A percentile compares a stretch with the other conserved stretches of the same genome.
Evolutionary conservation across 2,329 filamentous ascomycete species (phyloP).

Genomic region (Lachnum nothofagi): DNA sequence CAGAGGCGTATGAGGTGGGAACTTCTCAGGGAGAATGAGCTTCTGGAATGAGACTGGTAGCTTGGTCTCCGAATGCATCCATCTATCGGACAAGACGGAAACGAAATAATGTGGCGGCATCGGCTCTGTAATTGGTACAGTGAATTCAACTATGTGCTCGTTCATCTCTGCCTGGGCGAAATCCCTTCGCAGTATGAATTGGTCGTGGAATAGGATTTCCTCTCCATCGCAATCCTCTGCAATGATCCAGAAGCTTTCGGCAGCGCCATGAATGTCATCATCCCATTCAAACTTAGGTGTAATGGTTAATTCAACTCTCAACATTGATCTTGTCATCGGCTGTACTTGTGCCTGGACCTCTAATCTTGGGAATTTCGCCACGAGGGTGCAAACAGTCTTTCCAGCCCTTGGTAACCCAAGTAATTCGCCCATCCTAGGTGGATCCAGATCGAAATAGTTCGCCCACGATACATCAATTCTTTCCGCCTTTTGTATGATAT

Average conservation of each 20-base stretch:
- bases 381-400: constrained; percentile 74
- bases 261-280: constrained; percentile 75
- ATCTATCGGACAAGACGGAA: constrained; percentile 86
- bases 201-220: constrained; percentile 90
- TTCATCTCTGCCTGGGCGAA: constrained; percentile 82
- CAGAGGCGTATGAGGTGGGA: constrained; percentile 87
- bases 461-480: constrained; percentile 90
- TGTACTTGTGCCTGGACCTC: constrained; percentile 92
- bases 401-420: constrained; percentile 86
- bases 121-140: constrained; percentile 90
- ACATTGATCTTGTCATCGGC: constrained; percentile 88
- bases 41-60: constrained; percentile 93
- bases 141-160: constrained; percentile 93
- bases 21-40: constrained; percentile 88
- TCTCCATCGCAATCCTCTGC: constrained; percentile 97
- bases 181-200: constrained; percentile 84
- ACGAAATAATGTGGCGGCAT: constrained; percentile 99
- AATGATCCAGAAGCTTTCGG: constrained; percentile 94
- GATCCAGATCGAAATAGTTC: constrained; percentile 93
- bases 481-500: constrained; percentile 88
- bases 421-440: constrained; percentile 91
- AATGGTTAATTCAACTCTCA: constrained; percentile 83
- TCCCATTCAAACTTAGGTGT: constrained; percentile 97
- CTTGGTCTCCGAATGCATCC: constrained; percentile 97
- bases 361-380: constrained; percentile 87